Evolutionary conservation across 805 yeast species (phyloP).

Genomic region (Ogataea chonburiensis): DNA sequence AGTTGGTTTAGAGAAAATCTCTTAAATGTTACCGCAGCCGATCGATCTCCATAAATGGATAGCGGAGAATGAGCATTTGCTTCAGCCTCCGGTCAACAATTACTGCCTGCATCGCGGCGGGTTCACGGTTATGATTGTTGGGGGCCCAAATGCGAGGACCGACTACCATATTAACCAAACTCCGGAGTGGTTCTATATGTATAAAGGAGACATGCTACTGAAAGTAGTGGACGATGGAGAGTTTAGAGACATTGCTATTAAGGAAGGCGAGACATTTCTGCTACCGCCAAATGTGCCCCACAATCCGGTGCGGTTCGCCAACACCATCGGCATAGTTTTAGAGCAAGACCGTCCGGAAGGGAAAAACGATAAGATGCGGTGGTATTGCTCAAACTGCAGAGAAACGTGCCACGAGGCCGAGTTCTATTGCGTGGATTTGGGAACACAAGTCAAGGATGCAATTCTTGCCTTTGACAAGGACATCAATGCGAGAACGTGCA

Average conservation of each 20-base stretch:
- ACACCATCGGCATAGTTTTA: constrained; percentile 86
- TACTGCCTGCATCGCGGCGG: constrained; percentile 90
- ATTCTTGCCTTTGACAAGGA: constrained; percentile 68
- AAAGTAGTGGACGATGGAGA: constrained; percentile 78
- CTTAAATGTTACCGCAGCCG: constrained; percentile 56
- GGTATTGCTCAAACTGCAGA: constrained; percentile 80
- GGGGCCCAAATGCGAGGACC: constrained; percentile 93
- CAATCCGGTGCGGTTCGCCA: constrained; percentile 80
- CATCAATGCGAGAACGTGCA: constrained; percentile 65
- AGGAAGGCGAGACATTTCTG: constrained; percentile 86
- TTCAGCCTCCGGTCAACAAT: constrained; percentile 92
- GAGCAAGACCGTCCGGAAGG: constrained; percentile 87
- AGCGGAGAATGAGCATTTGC: constrained; percentile 65
- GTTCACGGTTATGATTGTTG: constrained; percentile 91
- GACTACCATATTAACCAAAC: constrained; percentile 93
- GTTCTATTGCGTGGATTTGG: constrained; percentile 78
- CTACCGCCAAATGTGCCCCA: constrained; percentile 86
- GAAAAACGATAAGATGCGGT: constrained; percentile 69
- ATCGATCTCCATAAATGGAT: constrained; percentile 82
- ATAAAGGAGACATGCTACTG: constrained; percentile 81
- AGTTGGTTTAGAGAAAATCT: background rate
- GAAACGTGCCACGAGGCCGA: constrained; percentile 63
- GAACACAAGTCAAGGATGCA: constrained; percentile 86
- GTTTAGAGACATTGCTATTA: constrained; percentile 70
- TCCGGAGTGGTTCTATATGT: constrained; percentile 89